phyloP scores from a whole-genome alignment of 2,329 filamentous ascomycete species.

The Sarocladiaceae sp. region DNA sequence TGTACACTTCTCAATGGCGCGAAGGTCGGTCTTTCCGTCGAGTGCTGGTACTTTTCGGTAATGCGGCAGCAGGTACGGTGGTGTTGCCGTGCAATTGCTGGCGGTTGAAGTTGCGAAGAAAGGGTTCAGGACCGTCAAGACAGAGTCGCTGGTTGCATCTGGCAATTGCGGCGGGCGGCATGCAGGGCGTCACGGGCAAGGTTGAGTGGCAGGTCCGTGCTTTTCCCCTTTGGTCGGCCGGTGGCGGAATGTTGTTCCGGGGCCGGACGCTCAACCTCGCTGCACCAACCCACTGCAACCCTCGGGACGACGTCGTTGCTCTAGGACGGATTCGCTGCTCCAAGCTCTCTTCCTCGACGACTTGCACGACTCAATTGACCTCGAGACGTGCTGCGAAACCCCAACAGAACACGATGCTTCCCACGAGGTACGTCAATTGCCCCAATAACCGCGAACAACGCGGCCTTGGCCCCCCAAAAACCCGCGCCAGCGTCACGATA shows the following conservation, averaged over 20 bases:
- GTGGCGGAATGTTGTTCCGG: slow-evolving; percentile 17
- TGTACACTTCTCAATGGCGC: too few relatives aligned
- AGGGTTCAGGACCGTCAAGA: too few relatives aligned
- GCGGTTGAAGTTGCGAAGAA: too few relatives aligned
- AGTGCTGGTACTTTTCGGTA: too few relatives aligned
- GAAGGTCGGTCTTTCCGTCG: too few relatives aligned
- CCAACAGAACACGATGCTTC: slow-evolving; percentile 29
- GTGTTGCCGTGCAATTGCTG: too few relatives aligned
- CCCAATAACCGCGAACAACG: slow-evolving; percentile 14
- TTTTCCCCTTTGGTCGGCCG: neutral
- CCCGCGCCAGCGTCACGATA: too few relatives aligned
- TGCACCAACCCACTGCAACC: neutral
- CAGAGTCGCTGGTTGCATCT: neutral
- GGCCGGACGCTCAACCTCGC: neutral
- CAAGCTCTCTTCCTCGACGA: slow-evolving; percentile 1
- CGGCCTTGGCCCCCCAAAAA: neutral
- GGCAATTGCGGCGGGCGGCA: neutral
- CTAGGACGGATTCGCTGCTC: slow-evolving; percentile 1
- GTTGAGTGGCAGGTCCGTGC: slow-evolving; percentile 2
- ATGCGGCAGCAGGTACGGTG: too few relatives aligned
- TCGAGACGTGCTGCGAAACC: slow-evolving; percentile 12
- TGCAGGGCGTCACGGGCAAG: neutral
- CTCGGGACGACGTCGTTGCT: neutral
- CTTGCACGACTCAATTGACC: slow-evolving; percentile 4
- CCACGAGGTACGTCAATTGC: slow-evolving; percentile 28